Percentiles rank a stretch among this genome's conserved stretches.
Conservation (phyloP, 208 protist genomes). For the Borovskyia barvae region DNA sequence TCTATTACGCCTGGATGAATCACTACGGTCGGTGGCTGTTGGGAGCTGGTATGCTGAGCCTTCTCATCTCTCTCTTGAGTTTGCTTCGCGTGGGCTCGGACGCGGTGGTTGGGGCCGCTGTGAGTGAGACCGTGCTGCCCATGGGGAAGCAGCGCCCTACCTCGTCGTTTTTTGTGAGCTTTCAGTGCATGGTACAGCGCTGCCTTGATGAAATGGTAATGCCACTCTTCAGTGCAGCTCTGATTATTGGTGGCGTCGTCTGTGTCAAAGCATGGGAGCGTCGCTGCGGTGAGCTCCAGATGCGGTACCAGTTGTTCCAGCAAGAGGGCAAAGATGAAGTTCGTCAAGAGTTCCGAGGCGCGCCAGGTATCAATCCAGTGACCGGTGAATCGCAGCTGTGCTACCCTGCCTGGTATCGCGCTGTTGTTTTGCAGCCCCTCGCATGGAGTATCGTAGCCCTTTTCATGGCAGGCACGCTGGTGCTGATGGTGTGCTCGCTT, state of each 20-base stretch:
- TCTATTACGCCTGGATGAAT: constrained; percentile 86
- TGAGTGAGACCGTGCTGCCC: background rate
- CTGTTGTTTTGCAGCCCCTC: constrained; percentile 34
- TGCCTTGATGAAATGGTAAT: constrained; percentile 17
- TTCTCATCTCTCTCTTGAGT: constrained; percentile 26
- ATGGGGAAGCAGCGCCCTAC: background rate
- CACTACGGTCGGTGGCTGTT: constrained; percentile 62
- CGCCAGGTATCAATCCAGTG: constrained; percentile 26
- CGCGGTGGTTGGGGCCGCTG: background rate
- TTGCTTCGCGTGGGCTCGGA: constrained; percentile 7
- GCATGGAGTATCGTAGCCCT: constrained; percentile 30
- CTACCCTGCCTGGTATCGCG: constrained; percentile 50
- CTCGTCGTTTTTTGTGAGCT: background rate
- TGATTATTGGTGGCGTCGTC: constrained; percentile 55
- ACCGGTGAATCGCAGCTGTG: constrained; percentile 35
- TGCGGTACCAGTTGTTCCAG: constrained; percentile 45
- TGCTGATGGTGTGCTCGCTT: constrained; percentile 45
- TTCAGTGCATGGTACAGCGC: constrained; percentile 9
- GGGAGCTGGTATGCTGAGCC: constrained; percentile 25
- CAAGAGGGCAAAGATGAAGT: constrained; percentile 39
- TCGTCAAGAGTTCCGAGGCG: constrained; percentile 41
- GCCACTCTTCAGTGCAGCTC: constrained; percentile 29
- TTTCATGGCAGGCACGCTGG: constrained; percentile 38
- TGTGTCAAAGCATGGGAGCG: constrained; percentile 72
- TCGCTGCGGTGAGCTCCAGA: constrained; percentile 30